Conservation (phyloP, 176 grass and related monocot genomes). For the Leersia perrieri region DNA sequence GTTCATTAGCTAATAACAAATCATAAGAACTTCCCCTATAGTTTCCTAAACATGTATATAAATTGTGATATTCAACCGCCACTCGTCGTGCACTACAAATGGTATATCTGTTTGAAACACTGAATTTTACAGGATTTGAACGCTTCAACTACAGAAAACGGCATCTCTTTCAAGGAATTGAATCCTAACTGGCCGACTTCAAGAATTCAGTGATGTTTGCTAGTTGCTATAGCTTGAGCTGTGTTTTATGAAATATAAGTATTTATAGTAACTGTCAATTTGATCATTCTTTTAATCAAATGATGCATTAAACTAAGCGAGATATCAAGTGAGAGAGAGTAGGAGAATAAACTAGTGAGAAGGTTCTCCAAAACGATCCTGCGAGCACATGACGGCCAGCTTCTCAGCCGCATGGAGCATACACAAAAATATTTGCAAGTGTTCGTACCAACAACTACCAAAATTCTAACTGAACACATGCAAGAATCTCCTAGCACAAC, state of each 20-base stretch:
- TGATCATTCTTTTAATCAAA: background rate
- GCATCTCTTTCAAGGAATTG: background rate
- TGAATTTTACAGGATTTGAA: background rate
- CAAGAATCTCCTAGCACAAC: slow-evolving; percentile 37
- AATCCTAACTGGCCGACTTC: background rate
- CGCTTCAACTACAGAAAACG: background rate
- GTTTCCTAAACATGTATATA: background rate
- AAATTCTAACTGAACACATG: slow-evolving; percentile 46
- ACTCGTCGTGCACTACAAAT: background rate
- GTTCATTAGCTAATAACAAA: background rate
- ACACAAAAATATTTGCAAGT: slow-evolving; percentile 32
- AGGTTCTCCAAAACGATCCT: slow-evolving; percentile 34
- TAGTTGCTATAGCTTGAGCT: background rate
- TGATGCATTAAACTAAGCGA: slow-evolving; percentile 1
- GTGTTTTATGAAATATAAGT: background rate
- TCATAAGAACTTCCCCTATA: background rate
- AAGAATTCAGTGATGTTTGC: background rate
- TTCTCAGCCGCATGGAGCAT: slow-evolving; percentile 19
- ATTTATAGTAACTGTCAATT: background rate
- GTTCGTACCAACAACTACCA: slow-evolving; percentile 10
- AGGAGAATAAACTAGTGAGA: slow-evolving; percentile 26
- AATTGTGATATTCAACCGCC: background rate
- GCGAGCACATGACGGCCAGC: slow-evolving; percentile 36
- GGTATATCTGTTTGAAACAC: background rate
- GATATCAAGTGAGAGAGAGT: background rate